Conservation (phyloP, 2,329 filamentous ascomycete species). For the Fusarium dlaminii region DNA sequence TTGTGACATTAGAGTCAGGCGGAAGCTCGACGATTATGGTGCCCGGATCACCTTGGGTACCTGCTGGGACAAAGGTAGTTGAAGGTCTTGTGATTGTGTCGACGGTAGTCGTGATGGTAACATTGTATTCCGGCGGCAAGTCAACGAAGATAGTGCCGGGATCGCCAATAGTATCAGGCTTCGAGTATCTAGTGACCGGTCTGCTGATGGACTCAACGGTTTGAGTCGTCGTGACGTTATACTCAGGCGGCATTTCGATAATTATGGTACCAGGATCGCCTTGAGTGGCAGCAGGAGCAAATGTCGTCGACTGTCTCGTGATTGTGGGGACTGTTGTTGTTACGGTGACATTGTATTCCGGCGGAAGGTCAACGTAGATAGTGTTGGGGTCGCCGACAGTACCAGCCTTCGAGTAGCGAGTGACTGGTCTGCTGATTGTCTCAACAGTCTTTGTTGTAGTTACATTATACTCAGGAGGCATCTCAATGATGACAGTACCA, state of each 20-base stretch:
- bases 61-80: slow-evolving; percentile 15
- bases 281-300: slow-evolving; percentile 2
- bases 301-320: not conserved
- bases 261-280: slow-evolving; percentile 20
- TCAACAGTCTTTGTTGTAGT: slow-evolving; percentile 12
- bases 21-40: slow-evolving; percentile 15
- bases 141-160: slow-evolving; percentile 10
- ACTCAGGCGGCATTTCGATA: slow-evolving; percentile 9
- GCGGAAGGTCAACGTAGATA: slow-evolving; percentile 12
- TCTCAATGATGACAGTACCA: slow-evolving; percentile 5
- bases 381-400: slow-evolving; percentile 10
- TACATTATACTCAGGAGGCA: slow-evolving; percentile 3
- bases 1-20: not conserved
- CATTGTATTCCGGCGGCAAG: slow-evolving; percentile 17
- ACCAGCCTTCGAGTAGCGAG: not conserved
- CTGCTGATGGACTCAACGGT: slow-evolving; percentile 8
- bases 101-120: slow-evolving; percentile 2
- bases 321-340: slow-evolving; percentile 10
- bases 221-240: slow-evolving; percentile 15
- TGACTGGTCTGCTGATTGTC: slow-evolving; percentile 7
- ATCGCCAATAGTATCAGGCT: not conserved
- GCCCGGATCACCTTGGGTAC: slow-evolving; percentile 6
- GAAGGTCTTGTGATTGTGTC: slow-evolving; percentile 1
- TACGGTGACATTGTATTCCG: slow-evolving; percentile 8
- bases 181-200: not conserved